Evolutionary conservation across 2,329 filamentous ascomycete genomes (phyloP), one percentile per base, ranked within the genome.

Genomic region (Blastomyces parvus): DNA sequence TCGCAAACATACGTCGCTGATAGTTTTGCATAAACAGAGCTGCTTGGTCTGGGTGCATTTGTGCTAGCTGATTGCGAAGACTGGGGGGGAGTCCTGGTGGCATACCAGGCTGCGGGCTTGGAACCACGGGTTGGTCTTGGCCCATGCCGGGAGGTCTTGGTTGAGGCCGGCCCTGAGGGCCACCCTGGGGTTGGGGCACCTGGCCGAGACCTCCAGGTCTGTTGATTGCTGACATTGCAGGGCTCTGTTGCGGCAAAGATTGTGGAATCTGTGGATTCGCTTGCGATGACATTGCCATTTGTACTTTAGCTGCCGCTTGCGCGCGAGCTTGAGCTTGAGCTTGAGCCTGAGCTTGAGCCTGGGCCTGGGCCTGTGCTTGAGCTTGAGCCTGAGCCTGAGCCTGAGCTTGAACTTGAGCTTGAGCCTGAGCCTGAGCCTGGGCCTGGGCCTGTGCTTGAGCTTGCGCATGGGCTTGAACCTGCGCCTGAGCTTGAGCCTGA

Each of bases 221-320:
- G 64, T 78, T 80, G 62, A 79, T 66, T 74, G 77, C 78, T 14
- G 76, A 68, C 72, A 78, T 76, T 13, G 69, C 72, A 22, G 74
- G 72, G 61, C 72, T 76, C 65, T 73, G 78, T 65, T 80, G 75
- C 62, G 74, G 60, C 67, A 77, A 69, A 66, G 75, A 70, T 53
- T 74, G 72, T 22, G 74, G 73, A 48, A 74, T 68, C 63, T 78
- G 75, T 22, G 73, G 65, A 63, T 69, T 71, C 74, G 63, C 78
- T 75, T 73, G 77, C 69, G 64, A 80, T 19, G 76, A 73, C 73
- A 78, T 75, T 67, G 76, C 73, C 66, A 80, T 77, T 65, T 81
- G 76, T 33, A 76, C 76, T 63, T 79, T 78, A 62, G 48, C 74
- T 14, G 77, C 78, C 48, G 74, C 78, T 65, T 79, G 76, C 8